Base-by-base conservation (phyloP, 805 yeast genomes). In the Millerozyma miso region DNA sequence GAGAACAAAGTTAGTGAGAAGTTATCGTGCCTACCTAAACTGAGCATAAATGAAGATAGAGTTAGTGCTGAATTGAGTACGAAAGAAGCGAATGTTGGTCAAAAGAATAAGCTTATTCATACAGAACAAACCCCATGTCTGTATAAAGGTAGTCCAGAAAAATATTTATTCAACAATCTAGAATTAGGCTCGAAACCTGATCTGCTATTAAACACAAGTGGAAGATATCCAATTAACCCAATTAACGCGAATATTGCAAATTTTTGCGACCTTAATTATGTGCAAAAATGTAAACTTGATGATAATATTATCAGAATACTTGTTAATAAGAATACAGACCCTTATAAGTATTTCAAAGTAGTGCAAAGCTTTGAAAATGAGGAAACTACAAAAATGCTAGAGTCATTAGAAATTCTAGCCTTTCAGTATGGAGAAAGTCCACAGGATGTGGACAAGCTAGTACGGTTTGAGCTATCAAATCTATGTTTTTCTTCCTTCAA, bases 401-500 rank as follows among this genome's bases (percentile, higher is more conserved):
- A 37, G 26, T n/a, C 32, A 14, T 23, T 37, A 12, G 19, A 26
- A 8, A 26, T 26, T 13, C 17, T 37, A 23, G 19, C 39, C 6
- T 16, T 20, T 23, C 18, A 26, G 19, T 37, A 23, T 16, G 33
- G 23, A 7, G 31, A 34, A 18, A 20, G 29, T n/a, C 12, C 19
- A 7, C 19, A 18, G 13, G 17, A 35, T 8, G 34, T 35, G 4
- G 26, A 18, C 13, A 18, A 35, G 12, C 19, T 40, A 4, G 13
- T 34, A 4, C 38, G 35, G 12, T 26, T 35, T 4, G 42, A 40
- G 26, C n/a, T 20, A 17, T 26, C 35, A n/a, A 37, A 26, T 15
- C 20, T 37, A 26, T 37, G 32, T n/a, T 37, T 31, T n/a, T 12
- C 19, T n/a, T n/a, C 39, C 13, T 8, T 16, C 13, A n/a, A 19